A percentile compares a stretch with the other conserved stretches of the same genome.
Conservation (phyloP, 1,139 yeast species). For the Arxiozyma heterogenica region DNA sequence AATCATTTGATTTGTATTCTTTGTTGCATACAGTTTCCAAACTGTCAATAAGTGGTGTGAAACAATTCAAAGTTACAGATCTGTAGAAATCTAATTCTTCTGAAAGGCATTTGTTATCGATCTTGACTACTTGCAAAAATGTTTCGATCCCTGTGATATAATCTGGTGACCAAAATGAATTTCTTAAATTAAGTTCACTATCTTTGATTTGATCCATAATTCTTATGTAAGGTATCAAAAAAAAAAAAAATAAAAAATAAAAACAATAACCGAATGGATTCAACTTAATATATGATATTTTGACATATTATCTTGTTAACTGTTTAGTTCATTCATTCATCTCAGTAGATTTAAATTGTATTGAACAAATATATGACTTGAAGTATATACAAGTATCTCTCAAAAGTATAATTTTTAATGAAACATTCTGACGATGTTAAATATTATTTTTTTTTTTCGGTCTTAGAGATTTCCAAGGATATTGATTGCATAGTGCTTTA, state of each 20-base stretch:
- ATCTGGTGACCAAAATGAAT: constrained; percentile 17
- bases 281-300: no score
- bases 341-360: not conserved
- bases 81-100: constrained; percentile 13
- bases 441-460: no score
- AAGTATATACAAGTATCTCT: no score
- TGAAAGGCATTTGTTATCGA: constrained; percentile 15
- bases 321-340: not conserved
- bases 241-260: no score
- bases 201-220: not conserved
- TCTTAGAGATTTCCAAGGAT: no score
- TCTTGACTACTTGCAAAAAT: constrained; percentile 14
- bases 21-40: not conserved
- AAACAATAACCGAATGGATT: not conserved
- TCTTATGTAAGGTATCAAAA: no score
- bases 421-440: no score
- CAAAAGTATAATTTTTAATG: no score
- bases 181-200: not conserved
- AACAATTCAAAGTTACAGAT: constrained; percentile 12
- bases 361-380: no score
- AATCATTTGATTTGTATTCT: not conserved
- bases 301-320: not conserved
- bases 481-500: no score
- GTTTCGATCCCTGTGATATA: constrained; percentile 25
- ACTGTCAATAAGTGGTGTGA: constrained; percentile 6